These are phyloP conservation scores for Coccomyxa sp. DNA, from an alignment of 139 green algal species.

Conservation along the genomic window DNA sequence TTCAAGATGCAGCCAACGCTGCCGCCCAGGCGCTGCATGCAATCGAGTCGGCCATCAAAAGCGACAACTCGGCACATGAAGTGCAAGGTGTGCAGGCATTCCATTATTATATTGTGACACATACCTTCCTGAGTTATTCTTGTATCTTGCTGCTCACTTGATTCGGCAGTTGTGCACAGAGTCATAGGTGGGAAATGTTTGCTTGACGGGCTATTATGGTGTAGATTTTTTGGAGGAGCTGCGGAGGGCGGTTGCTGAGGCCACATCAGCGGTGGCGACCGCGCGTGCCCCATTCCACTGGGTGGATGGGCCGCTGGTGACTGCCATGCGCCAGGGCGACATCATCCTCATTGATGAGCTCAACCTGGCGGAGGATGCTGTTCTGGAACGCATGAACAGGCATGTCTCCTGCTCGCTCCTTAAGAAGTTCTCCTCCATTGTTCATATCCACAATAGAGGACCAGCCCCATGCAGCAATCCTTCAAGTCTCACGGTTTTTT, in stretches of 20 bases:
- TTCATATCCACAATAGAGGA: background rate
- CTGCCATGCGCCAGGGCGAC: constrained; percentile 89
- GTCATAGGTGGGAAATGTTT: too few species aligned
- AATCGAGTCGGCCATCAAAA: background rate
- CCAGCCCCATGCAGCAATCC: too few species aligned
- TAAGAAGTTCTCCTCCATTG: background rate
- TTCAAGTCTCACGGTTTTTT: background rate
- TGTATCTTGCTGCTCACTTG: too few species aligned
- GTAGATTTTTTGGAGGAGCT: constrained; percentile 22
- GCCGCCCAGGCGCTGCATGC: background rate
- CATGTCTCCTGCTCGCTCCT: constrained; percentile 7
- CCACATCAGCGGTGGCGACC: constrained; percentile 25
- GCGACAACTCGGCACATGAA: background rate
- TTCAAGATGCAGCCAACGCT: background rate
- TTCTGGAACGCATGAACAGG: constrained; percentile 97
- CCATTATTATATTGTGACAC: too few species aligned
- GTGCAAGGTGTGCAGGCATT: background rate
- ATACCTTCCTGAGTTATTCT: too few species aligned
- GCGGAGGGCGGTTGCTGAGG: constrained; percentile 8
- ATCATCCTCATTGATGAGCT: constrained; percentile 97
- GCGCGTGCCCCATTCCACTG: constrained; percentile 77
- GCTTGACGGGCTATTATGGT: too few species aligned
- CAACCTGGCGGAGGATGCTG: constrained; percentile 96
- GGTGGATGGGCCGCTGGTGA: constrained; percentile 93
- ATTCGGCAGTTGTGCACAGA: too few species aligned